Percentiles rank a stretch among this genome's conserved stretches.
Evolutionary conservation across 176 grass and related monocot genomes (phyloP).

Genomic region (Thinopyrum elongatum): DNA sequence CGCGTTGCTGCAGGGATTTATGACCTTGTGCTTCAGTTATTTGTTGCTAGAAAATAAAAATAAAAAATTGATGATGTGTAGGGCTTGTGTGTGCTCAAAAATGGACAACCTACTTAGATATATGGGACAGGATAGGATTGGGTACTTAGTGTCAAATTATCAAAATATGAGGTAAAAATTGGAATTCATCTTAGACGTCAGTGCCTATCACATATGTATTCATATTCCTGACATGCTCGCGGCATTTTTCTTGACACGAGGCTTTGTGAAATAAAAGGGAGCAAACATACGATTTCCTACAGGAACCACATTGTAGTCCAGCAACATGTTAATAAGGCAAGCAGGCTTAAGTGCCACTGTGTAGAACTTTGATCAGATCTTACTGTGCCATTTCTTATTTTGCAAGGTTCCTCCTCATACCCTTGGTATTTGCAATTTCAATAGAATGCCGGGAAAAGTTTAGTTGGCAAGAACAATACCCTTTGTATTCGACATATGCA

Average conservation of each 20-base stretch:
- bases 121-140: no score
- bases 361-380: neutral
- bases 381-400: neutral
- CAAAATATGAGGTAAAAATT: no score
- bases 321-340: neutral
- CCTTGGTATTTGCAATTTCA: neutral
- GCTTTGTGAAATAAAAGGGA: neutral
- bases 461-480: neutral
- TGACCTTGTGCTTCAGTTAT: no score
- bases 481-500: neutral
- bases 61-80: no score
- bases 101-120: no score
- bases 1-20: no score
- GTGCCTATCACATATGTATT: neutral
- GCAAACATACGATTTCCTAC: neutral
- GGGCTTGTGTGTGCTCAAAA: no score
- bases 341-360: neutral
- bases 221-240: constrained; percentile 1
- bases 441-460: neutral
- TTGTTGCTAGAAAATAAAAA: no score
- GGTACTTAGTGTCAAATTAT: no score
- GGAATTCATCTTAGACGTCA: no score
- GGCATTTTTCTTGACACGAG: constrained; percentile 12
- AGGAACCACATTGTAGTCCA: neutral
- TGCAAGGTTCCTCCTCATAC: neutral